These are phyloP conservation scores for Cutaneotrichosporon sp. DNA, from an alignment of 1,284 basidiomycete species.

Conservation along the genomic window DNA sequence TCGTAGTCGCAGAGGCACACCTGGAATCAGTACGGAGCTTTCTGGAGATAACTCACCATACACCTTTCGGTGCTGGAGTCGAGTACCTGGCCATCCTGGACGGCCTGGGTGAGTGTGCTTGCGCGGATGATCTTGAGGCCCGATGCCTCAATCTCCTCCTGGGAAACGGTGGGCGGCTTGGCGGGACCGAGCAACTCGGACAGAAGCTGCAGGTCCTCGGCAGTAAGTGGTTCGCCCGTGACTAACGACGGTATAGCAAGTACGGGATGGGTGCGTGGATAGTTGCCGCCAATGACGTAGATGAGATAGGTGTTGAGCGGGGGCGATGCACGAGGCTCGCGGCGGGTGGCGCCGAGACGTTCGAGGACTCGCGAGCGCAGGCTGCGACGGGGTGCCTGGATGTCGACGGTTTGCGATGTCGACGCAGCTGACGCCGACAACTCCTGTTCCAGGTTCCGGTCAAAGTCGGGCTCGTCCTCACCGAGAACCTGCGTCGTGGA, in stretches of 20 bases:
- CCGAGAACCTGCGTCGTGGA: not conserved
- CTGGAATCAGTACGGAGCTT: constrained; percentile 48
- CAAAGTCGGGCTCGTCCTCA: constrained; percentile 6
- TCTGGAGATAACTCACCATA: constrained; percentile 52
- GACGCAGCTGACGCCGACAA: not conserved
- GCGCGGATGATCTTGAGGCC: constrained; percentile 67
- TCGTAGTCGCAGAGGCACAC: constrained; percentile 80
- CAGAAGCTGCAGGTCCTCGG: constrained; percentile 66
- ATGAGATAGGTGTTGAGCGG: constrained; percentile 43
- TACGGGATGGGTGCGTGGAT: constrained; percentile 77
- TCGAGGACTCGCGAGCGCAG: constrained; percentile 28
- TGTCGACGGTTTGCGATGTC: not conserved
- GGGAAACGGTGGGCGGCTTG: constrained; percentile 64
- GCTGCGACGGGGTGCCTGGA: constrained; percentile 12
- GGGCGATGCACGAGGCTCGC: constrained; percentile 9
- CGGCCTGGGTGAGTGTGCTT: constrained; percentile 54
- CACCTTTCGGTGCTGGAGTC: constrained; percentile 67
- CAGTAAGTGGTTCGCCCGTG: constrained; percentile 50
- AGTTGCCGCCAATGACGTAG: constrained; percentile 62
- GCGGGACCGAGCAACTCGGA: constrained; percentile 52
- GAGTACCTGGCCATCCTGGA: constrained; percentile 59
- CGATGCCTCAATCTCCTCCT: constrained; percentile 73
- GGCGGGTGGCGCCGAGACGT: constrained; percentile 14
- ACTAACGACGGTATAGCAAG: constrained; percentile 69
- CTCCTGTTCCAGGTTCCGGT: constrained; percentile 14